These are phyloP conservation scores for Gremmenia infestans DNA, from an alignment of 2,329 filamentous ascomycete species.

Conservation along the genomic window DNA sequence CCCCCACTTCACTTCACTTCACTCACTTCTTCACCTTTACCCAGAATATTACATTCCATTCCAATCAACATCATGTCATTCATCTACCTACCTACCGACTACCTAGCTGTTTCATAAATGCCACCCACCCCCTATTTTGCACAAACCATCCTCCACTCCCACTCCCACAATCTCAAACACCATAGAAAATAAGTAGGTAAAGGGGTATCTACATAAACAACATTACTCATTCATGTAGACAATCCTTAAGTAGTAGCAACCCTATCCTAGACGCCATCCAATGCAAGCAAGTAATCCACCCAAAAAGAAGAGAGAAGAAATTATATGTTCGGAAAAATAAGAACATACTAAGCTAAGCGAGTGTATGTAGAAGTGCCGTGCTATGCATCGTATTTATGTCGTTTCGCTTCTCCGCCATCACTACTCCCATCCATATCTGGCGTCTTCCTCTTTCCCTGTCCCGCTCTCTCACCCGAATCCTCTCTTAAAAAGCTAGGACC, in stretches of 20 bases:
- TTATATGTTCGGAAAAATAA: neutral
- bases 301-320: neutral
- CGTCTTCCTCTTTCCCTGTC: constrained; percentile 24
- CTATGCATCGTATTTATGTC: constrained; percentile 22
- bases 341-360: neutral
- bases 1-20: too few relatives aligned
- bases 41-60: too few relatives aligned
- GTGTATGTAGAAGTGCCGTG: neutral
- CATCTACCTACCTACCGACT: neutral
- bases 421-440: constrained; percentile 24
- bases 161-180: neutral
- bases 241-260: too few relatives aligned
- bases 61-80: neutral
- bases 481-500: constrained; percentile 61
- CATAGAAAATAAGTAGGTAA: neutral
- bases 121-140: too few relatives aligned
- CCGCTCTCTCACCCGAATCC: constrained; percentile 35
- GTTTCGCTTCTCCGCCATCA: constrained; percentile 25
- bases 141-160: neutral
- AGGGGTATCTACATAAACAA: neutral
- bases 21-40: too few relatives aligned
- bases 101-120: neutral
- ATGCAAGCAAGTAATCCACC: neutral
- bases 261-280: neutral
- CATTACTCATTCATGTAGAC: neutral